A percentile compares a stretch with the other conserved stretches of the same genome.
Conservation (phyloP, 257 asterid species). For the Fraxinus pennsylvanica region DNA sequence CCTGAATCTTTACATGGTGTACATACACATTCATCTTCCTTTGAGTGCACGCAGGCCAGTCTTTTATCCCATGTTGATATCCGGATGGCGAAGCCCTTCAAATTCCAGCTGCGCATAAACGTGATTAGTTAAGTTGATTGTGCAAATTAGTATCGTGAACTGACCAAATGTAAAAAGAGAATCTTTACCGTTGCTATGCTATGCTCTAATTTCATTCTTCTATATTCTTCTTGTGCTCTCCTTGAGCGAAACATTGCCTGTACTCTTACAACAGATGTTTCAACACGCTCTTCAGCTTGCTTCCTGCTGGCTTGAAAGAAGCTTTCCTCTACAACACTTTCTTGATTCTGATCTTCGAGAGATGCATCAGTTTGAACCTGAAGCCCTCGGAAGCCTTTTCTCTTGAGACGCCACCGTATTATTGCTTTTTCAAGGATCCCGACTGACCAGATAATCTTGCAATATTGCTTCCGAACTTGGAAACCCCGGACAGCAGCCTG, state of each 20-base stretch:
- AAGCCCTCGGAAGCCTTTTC: slow-evolving; percentile 92
- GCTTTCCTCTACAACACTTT: slow-evolving; percentile 46
- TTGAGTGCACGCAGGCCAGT: background rate
- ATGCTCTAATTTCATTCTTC: slow-evolving; percentile 83
- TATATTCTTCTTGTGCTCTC: slow-evolving; percentile 85
- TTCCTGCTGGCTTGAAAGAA: slow-evolving; percentile 90
- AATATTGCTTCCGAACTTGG: slow-evolving; percentile 81
- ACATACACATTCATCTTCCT: slow-evolving; percentile 10
- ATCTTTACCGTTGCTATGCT: slow-evolving; percentile 55
- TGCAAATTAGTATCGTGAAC: background rate
- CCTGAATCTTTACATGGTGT: slow-evolving; percentile 30
- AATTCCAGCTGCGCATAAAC: slow-evolving; percentile 61
- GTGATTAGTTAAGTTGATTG: background rate
- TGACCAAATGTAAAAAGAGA: background rate
- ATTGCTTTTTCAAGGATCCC: slow-evolving; percentile 93
- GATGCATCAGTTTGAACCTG: slow-evolving; percentile 48
- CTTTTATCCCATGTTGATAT: slow-evolving; percentile 38
- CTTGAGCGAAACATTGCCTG: slow-evolving; percentile 97
- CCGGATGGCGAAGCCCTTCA: slow-evolving; percentile 51
- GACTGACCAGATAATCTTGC: slow-evolving; percentile 84
- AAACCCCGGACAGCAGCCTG: slow-evolving; percentile 83
- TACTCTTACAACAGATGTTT: slow-evolving; percentile 84
- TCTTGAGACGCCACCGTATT: slow-evolving; percentile 90
- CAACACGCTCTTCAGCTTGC: slow-evolving; percentile 97
- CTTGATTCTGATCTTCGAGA: slow-evolving; percentile 43